Conservation (phyloP, 208 protist species). For the Acanthamoeba quina region DNA sequence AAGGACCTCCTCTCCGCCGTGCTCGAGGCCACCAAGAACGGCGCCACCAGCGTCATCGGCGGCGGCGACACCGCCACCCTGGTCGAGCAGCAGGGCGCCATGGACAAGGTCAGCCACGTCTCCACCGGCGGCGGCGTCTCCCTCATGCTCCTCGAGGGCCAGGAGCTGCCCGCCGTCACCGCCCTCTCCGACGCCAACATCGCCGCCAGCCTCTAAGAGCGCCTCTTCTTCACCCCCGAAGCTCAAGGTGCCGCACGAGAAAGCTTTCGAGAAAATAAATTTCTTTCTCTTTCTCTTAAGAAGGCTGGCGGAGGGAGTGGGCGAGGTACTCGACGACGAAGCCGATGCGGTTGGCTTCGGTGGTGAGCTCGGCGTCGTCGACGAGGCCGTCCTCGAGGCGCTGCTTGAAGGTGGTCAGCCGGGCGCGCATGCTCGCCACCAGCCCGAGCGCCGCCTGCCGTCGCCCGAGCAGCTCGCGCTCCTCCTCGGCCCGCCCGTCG, state of each 20-base stretch:
- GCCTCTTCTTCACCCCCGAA: too few species aligned
- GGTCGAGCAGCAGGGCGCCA: conserved; percentile 93
- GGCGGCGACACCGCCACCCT: conserved; percentile 98
- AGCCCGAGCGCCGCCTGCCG: not conserved
- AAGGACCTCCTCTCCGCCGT: conserved; percentile 85
- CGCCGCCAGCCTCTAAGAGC: conserved; percentile 23
- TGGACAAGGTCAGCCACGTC: conserved; percentile 97
- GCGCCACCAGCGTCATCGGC: conserved; percentile 91
- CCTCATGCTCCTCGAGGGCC: conserved; percentile 99
- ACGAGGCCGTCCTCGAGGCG: not conserved
- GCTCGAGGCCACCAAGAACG: conserved; percentile 91
- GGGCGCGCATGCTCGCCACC: not conserved
- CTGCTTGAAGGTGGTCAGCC: conserved; percentile 19
- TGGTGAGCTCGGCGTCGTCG: conserved; percentile 1
- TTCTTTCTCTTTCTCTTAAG: not conserved
- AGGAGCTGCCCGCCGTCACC: conserved; percentile 94
- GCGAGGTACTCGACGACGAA: conserved; percentile 33
- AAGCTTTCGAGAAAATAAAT: too few species aligned
- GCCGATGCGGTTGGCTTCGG: conserved; percentile 21
- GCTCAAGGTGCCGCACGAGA: too few species aligned
- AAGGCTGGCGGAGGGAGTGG: not conserved
- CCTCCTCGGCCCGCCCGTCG: not conserved
- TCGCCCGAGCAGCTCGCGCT: conserved; percentile 7
- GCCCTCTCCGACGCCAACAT: conserved; percentile 85
- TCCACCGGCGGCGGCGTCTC: conserved; percentile 99